Evolutionary conservation across 2,329 filamentous ascomycete species (phyloP), one percentile per base, ranked within the genome.

Genomic region (Davidsoniella australis): DNA sequence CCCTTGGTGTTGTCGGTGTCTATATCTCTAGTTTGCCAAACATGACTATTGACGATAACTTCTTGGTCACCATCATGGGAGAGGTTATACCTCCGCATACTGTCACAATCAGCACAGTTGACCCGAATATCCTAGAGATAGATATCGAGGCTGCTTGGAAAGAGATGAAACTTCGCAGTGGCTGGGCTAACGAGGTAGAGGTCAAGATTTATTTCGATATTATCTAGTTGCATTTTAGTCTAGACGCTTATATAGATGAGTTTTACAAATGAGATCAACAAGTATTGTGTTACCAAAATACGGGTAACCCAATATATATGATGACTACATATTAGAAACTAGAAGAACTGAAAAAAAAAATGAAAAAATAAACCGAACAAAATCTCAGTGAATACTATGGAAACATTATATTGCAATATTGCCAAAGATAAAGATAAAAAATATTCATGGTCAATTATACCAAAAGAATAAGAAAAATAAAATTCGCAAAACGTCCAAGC

Each of bases 181-280:
- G 81, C 6, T 93, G 84, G 80, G 81, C 78, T 55, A 94, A 94
- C 60, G 84, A 93, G 61, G 72, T 87, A 37, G 70, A 75, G 53
- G 66, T 93, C 40, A 79, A 80, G 60, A 62, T 86, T 4, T 80
- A 68, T 50, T 69, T 75, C 44, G 61, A 62, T 20, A 58, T 67
- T 42, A 68, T 43, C 12, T 49, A 44, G 33, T 14, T 26, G 14
- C 5, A 36, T 33, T 9, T 12, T 41, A 10, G 9, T 6, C 18
- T 2, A 18, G 12, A 14, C 20, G 20, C 20, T 23, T 41, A 26
- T 40, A 16, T 47, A 26, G n/a, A 18, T 10, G 12, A 5, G 8
- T 36, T 12, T 16, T 7, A 48, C 2, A n/a, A 29, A 10, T 5
- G 4, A 23, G 20, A 23, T 23, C 5, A 23, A 23, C 20, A 23